phyloP scores from a whole-genome alignment of 2,329 filamentous ascomycete species.

The Talaromyces piceae region DNA sequence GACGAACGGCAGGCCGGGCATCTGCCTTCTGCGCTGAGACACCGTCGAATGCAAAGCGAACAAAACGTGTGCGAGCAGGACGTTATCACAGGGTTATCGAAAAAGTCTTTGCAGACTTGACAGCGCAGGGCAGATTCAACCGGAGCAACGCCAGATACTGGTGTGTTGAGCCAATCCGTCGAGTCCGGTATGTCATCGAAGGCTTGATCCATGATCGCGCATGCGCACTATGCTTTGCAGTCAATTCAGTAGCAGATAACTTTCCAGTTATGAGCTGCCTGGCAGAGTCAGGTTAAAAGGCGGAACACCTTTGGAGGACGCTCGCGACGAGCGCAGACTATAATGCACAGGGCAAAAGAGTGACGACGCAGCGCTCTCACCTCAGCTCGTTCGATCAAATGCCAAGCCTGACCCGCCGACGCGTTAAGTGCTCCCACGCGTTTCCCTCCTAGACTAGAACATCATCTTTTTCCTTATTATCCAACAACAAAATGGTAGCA shows the following conservation, averaged over 20 bases:
- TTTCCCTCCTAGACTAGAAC: constrained; percentile 12
- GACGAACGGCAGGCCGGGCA: constrained; percentile 74
- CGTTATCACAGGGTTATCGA: constrained; percentile 87
- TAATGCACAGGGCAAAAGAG: neutral
- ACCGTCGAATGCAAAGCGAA: constrained; percentile 86
- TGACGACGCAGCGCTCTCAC: constrained; percentile 3
- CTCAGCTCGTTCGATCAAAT: constrained; percentile 2
- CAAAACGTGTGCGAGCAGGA: constrained; percentile 95
- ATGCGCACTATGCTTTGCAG: too few relatives aligned
- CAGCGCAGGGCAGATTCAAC: constrained; percentile 83
- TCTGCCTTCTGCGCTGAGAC: constrained; percentile 72
- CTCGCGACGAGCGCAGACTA: neutral
- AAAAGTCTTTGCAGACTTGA: constrained; percentile 98
- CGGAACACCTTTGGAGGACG: neutral
- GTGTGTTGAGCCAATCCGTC: constrained; percentile 43
- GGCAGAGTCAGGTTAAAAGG: neutral
- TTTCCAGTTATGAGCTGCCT: neutral
- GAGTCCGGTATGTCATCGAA: constrained; percentile 38
- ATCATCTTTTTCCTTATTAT: neutral
- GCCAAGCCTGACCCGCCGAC: constrained; percentile 34
- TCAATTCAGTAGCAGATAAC: too few relatives aligned
- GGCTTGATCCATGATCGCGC: constrained; percentile 25
- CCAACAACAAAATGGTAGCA: neutral
- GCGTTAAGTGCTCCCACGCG: constrained; percentile 36
- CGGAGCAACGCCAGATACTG: constrained; percentile 35